Evolutionary conservation across 2,329 filamentous ascomycete genomes (phyloP).

Genomic region (Claviceps cyperi): DNA sequence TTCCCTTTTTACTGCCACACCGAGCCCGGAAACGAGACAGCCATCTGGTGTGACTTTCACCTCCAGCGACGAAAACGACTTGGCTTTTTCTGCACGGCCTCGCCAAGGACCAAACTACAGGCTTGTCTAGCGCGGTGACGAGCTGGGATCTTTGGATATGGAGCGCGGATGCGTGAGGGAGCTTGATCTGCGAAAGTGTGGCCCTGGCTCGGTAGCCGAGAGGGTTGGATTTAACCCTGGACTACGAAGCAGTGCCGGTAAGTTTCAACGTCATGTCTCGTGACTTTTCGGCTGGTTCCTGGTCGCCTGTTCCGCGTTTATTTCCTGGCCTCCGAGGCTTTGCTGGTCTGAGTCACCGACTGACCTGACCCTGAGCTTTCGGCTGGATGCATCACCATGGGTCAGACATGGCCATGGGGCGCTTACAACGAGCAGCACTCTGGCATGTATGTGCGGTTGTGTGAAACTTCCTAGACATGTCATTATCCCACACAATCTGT

Average conservation of each 20-base stretch:
- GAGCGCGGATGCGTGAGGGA: constrained; percentile 26
- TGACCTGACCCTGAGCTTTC: background rate
- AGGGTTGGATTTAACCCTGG: constrained; percentile 42
- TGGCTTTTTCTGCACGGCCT: too few relatives aligned
- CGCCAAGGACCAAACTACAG: too few relatives aligned
- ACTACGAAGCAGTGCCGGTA: constrained; percentile 45
- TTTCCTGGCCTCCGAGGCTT: background rate
- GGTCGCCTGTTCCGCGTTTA: too few relatives aligned
- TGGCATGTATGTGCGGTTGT: background rate
- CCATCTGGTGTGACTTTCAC: too few relatives aligned
- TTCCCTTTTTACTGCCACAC: too few relatives aligned
- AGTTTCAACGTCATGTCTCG: constrained; percentile 14
- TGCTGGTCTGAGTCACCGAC: too few relatives aligned
- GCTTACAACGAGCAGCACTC: background rate
- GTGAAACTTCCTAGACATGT: background rate
- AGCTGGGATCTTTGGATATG: background rate
- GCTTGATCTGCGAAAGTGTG: constrained; percentile 34
- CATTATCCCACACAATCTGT: background rate
- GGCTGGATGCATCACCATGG: background rate
- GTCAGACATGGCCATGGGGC: background rate
- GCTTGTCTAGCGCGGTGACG: too few relatives aligned
- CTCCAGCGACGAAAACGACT: too few relatives aligned
- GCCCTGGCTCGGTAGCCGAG: constrained; percentile 35
- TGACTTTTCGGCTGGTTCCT: background rate
- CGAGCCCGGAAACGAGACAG: too few relatives aligned